These are phyloP conservation scores for Magnaporthiopsis incrustans DNA, from an alignment of 2,329 filamentous ascomycete species.

Conservation along the genomic window DNA sequence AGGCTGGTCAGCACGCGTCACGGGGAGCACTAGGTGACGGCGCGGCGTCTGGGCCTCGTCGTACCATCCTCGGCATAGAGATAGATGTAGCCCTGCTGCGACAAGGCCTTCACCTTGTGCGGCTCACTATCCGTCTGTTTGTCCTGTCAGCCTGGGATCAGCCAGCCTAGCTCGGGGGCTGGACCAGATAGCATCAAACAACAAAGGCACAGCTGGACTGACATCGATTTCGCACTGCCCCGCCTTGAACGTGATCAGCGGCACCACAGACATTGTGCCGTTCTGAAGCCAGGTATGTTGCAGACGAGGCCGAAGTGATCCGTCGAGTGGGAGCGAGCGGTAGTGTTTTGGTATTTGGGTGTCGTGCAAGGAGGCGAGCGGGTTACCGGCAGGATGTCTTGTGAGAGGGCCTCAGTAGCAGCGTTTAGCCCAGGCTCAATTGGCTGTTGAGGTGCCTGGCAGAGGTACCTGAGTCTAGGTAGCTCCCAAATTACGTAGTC, in stretches of 20 bases:
- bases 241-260: slow-evolving; percentile 94
- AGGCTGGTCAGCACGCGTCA: slow-evolving; percentile 5
- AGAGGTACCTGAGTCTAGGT: too few species aligned
- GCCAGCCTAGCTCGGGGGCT: not conserved
- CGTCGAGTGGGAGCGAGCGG: not conserved
- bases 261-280: slow-evolving; percentile 64
- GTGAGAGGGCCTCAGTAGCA: too few species aligned
- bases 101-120: slow-evolving; percentile 63
- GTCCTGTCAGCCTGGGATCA: slow-evolving; percentile 12
- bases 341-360: not conserved
- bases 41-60: not conserved
- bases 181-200: not conserved
- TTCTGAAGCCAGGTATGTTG: not conserved
- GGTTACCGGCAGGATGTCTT: too few species aligned
- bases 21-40: not conserved
- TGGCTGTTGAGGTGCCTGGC: too few species aligned
- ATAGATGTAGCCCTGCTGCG: slow-evolving; percentile 79
- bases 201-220: slow-evolving; percentile 26
- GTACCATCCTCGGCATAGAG: slow-evolving; percentile 82
- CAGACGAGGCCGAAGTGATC: not conserved
- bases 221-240: slow-evolving; percentile 82
- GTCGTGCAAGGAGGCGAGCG: not conserved
- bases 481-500: too few species aligned
- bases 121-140: slow-evolving; percentile 42
- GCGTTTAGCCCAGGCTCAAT: too few species aligned